Evolutionary conservation across 225 moss, liverwort and hornwort species (phyloP).

Genomic region (Polytrichum formosum): DNA sequence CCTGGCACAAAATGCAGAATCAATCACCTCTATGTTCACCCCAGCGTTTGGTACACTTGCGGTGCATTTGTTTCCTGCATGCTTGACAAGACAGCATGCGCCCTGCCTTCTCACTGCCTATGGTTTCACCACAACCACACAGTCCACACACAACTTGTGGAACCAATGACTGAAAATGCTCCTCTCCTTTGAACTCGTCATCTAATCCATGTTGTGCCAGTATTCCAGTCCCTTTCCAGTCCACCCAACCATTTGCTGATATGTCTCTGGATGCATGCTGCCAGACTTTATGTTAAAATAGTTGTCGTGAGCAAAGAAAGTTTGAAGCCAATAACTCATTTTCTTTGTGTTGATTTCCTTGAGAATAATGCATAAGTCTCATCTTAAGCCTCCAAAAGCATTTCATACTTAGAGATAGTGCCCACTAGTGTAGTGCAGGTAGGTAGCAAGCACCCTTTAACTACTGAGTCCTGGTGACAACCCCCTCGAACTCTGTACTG

Average conservation of each 20-base stretch:
- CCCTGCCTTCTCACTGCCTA: constrained; percentile 65
- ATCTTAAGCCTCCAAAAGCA: too few species aligned
- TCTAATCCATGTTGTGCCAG: constrained; percentile 27
- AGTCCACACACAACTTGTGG: constrained; percentile 78
- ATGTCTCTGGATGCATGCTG: constrained; percentile 59
- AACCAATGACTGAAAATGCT: constrained; percentile 43
- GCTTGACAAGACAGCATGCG: constrained; percentile 82
- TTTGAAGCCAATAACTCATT: not conserved
- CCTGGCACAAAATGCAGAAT: constrained; percentile 5
- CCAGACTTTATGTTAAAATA: constrained; percentile 22
- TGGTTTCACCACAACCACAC: constrained; percentile 66
- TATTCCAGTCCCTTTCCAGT: constrained; percentile 44
- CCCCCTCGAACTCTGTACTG: too few species aligned
- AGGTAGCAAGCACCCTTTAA: too few species aligned
- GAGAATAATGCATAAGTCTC: too few species aligned
- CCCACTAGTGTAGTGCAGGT: too few species aligned
- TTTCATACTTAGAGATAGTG: too few species aligned
- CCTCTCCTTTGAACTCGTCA: constrained; percentile 42
- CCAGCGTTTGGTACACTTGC: constrained; percentile 90
- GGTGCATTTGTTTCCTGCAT: constrained; percentile 80
- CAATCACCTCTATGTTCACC: constrained; percentile 73
- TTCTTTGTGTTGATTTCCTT: too few species aligned
- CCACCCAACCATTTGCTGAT: constrained; percentile 49
- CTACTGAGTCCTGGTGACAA: too few species aligned
- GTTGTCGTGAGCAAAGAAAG: constrained; percentile 3